phyloP scores from a whole-genome alignment of 352 stramenopile species.

The Plasmopara halstedii region DNA sequence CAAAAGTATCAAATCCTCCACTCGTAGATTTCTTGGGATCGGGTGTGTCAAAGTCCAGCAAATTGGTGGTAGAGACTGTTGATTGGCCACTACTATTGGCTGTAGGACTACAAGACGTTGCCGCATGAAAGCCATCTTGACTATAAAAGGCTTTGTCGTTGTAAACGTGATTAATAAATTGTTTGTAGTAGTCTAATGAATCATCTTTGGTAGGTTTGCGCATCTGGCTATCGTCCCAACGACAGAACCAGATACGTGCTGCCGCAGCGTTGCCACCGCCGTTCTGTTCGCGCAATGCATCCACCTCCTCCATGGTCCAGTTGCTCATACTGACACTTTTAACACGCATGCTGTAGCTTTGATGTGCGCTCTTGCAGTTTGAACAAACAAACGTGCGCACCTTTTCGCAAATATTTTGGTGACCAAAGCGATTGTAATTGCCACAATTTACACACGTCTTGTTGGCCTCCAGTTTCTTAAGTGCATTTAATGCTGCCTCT shows the following conservation, averaged over 20 bases:
- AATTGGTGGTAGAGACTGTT: slow-evolving; percentile 22
- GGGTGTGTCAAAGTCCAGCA: slow-evolving; percentile 52
- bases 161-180: slow-evolving; percentile 81
- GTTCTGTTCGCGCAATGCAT: slow-evolving; percentile 79
- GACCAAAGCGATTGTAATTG: slow-evolving; percentile 86
- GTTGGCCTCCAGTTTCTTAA: slow-evolving; percentile 82
- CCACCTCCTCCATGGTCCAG: slow-evolving; percentile 89
- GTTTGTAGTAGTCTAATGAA: slow-evolving; percentile 80
- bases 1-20: slow-evolving; percentile 39
- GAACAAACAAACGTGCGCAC: slow-evolving; percentile 91
- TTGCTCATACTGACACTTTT: slow-evolving; percentile 94
- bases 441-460: slow-evolving; percentile 82
- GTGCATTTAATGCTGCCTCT: slow-evolving; percentile 69
- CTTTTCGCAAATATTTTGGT: slow-evolving; percentile 90
- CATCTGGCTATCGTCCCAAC: slow-evolving; percentile 64
- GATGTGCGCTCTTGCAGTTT: slow-evolving; percentile 92
- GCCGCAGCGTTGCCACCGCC: slow-evolving; percentile 85
- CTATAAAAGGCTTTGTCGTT: slow-evolving; percentile 76
- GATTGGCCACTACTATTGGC: slow-evolving; percentile 1
- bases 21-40: slow-evolving; percentile 14
- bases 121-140: slow-evolving; percentile 20
- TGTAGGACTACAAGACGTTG: slow-evolving; percentile 1
- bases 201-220: slow-evolving; percentile 67
- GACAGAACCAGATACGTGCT: slow-evolving; percentile 80
- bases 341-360: slow-evolving; percentile 91